Base-by-base conservation (phyloP, 495 filamentous ascomycete genomes). In the Xylaria sp. region DNA sequence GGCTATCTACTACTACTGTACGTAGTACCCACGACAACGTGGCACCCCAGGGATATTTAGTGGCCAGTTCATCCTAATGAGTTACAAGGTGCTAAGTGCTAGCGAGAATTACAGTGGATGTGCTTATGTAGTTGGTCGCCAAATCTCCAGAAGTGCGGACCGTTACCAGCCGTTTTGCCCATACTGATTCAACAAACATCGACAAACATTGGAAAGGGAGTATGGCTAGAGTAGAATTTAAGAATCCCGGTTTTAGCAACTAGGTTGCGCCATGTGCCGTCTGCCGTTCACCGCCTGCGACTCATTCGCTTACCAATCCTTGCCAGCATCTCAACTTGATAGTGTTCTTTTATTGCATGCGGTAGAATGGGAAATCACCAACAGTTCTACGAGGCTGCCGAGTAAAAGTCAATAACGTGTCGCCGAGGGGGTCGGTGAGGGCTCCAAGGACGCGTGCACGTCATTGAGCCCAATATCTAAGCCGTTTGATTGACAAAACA, bases 401-500 rank as follows among this genome's bases (percentile, higher is more conserved):
- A 41, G 29, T 12, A 40, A 24, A 19, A 7, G 11, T 19, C 21
- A 41, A 12, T 41, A 9, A 48, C 11, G 15, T 4, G n/a, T 9
- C 29, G 31, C 26, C 11, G 17, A 5, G 3, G 21, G 14, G 55
- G 64, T 67, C 64, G 64, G 64, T 67, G 64, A 67, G 48, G 46
- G 53, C 14, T 37, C 19, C n/a, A n/a, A 29, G 24, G 43, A 24
- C 29, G 7, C 1, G 19, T 41, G 48, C 46, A 41, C 11, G 64
- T 26, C 64, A 55, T 67, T 55, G 5, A 41, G 11, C 29, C 46
- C 64, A 53, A 2, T 35, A 26, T 64, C 61, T 41, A 41, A 12
- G 31, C 48, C 64, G 15, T 55, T 55, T 21, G 44, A 24, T 53
- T 37, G 2, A 8, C 1, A 40, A 19, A 37, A 2, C 33, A 55